Evolutionary conservation across 139 green algal species (phyloP), one percentile per base, ranked within the genome.

Genomic region (Cymbomonas tetramitiformis): DNA sequence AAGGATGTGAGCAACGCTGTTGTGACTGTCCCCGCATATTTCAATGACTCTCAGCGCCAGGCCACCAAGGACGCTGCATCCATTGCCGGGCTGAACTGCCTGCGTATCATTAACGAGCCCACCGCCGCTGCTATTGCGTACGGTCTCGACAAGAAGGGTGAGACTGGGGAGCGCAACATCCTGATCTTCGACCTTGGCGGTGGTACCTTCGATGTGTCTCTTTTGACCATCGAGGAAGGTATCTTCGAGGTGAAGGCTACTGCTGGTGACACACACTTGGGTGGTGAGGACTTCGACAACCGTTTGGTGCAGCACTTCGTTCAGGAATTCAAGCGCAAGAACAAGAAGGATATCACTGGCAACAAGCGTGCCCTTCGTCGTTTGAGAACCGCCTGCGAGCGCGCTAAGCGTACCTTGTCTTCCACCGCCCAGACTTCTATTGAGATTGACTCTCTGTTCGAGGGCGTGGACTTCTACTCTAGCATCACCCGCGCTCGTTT

Each of bases 201-300:
- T 25, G 86, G 87, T 48, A 96, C 87, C 47, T 96, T 96, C 64
- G 90, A 97, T 86, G 90, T 97, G 58, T 95, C 86, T n/a, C 74
- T 97, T 39, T 78, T 97, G 64, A 91, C 84, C 54, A 97, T 97
- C 64, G 90, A 97, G 63, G 88, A 97, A 67, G 90, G 90, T 54
- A 94, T 97, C 70, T 97, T 97, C 70, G 87, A 95, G 76, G 85
- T 97, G 50, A 96, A 98, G 81, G 69, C 89, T 54, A 96, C 90
- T 8, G 85, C 88, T 43, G 90, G 90, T 52, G 90, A 98, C 76
- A 98, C 90, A 32, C 90, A 98, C 70, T 60, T 97, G 62, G 90
- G 90, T 44, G 90, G 89, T 57, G 88, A 96, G 78, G 90, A 98
- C 75, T 98, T 98, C 64, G 90, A 98, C 73, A 85, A 92, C 66